Evolutionary conservation across 768 basidiomycete species (phyloP).

Genomic region (Macrocybe gigantea): DNA sequence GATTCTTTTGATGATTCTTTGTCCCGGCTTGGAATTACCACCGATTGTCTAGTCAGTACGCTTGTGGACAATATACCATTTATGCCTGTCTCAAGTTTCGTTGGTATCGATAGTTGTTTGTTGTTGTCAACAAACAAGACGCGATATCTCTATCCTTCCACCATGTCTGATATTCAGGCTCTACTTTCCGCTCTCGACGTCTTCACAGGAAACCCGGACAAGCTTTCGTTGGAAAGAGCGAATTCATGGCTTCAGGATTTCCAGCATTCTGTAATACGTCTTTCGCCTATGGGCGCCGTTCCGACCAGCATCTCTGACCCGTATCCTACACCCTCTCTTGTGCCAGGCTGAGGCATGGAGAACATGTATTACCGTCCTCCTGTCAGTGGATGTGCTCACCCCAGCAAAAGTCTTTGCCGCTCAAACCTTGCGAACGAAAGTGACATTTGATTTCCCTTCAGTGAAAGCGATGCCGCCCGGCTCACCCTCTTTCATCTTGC

Average conservation of each 20-base stretch:
- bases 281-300: conserved; percentile 67
- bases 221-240: conserved; percentile 74
- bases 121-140: conserved; percentile 33
- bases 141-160: conserved; percentile 7
- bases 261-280: conserved; percentile 94
- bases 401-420: conserved; percentile 92
- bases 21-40: conserved; percentile 32
- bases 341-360: conserved; percentile 95
- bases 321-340: conserved; percentile 49
- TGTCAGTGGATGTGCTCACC: conserved; percentile 67
- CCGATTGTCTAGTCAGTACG: conserved; percentile 1
- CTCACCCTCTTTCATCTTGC: conserved; percentile 18
- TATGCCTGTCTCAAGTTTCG: conserved; percentile 16
- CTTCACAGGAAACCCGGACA: conserved; percentile 79
- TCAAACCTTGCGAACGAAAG: conserved; percentile 94
- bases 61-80: conserved; percentile 42
- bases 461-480: not conserved
- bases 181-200: conserved; percentile 75
- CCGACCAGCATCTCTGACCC: conserved; percentile 61
- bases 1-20: conserved; percentile 36
- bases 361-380: conserved; percentile 87
- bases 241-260: conserved; percentile 98
- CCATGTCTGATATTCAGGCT: conserved; percentile 67
- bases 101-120: too few relatives aligned
- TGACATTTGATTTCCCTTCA: conserved; percentile 26